phyloP scores from a whole-genome alignment of 495 filamentous ascomycete species.

The Sordaria brevicollis region DNA sequence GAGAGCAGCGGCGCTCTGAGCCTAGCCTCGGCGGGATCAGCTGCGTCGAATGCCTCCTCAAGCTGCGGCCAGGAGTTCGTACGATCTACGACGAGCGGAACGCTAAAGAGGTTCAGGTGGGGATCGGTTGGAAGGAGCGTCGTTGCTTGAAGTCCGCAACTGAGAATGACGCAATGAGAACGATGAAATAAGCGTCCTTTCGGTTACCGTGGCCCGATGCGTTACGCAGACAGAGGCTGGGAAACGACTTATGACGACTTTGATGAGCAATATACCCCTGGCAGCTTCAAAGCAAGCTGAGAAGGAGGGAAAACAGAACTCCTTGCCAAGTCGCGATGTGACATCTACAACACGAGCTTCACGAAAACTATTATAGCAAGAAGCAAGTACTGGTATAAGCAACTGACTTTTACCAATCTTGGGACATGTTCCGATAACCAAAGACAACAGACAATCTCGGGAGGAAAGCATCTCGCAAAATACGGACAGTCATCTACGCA shows the following conservation, averaged over 20 bases:
- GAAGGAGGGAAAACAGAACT: background rate
- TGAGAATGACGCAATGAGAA: background rate
- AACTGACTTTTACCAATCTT: background rate
- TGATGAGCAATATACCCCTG: background rate
- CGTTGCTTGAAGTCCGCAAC: conserved; percentile 18
- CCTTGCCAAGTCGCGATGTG: background rate
- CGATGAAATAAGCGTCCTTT: background rate
- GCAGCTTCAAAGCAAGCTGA: background rate
- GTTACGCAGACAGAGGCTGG: background rate
- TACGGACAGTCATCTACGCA: background rate
- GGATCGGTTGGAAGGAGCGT: conserved; percentile 32
- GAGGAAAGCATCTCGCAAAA: background rate
- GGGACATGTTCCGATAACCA: too few species aligned
- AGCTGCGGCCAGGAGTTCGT: conserved; percentile 36
- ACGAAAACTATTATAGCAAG: background rate
- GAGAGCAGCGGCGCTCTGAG: conserved; percentile 34
- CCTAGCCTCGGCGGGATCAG: conserved; percentile 26
- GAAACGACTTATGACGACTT: background rate
- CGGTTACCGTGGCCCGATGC: background rate
- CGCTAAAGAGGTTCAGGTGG: conserved; percentile 38
- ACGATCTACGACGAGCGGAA: conserved; percentile 23
- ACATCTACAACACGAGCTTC: background rate
- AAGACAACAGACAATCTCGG: too few species aligned
- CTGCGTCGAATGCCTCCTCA: conserved; percentile 29
- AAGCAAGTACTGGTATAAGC: background rate